Conservation (phyloP, 2,329 filamentous ascomycete species). For the Helotiales sp. region DNA sequence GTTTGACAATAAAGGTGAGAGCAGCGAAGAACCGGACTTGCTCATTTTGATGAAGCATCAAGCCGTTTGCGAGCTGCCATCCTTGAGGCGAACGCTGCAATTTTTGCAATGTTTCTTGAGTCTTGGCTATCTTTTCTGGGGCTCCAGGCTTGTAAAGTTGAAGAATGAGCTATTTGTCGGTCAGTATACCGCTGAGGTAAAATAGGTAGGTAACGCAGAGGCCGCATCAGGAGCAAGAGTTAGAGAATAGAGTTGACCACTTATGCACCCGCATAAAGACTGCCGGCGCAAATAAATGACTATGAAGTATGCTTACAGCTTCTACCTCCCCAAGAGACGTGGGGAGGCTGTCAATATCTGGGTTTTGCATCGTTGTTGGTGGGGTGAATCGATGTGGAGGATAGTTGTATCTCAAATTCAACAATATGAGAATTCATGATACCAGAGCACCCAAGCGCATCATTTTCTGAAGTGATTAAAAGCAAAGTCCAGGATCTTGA, state of each 20-base stretch:
- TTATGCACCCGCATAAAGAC: too few relatives aligned
- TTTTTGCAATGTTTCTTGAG: conserved; percentile 74
- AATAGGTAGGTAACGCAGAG: conserved; percentile 6
- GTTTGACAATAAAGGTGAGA: conserved; percentile 88
- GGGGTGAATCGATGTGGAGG: conserved; percentile 7
- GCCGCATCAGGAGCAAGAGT: too few relatives aligned
- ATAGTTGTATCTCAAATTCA: not conserved
- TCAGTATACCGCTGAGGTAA: not conserved
- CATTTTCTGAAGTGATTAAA: not conserved
- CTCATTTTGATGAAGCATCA: conserved; percentile 68
- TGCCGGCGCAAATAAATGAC: not conserved
- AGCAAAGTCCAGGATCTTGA: not conserved
- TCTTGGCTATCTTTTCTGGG: conserved; percentile 45
- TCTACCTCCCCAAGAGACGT: conserved; percentile 34
- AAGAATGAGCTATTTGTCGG: conserved; percentile 43
- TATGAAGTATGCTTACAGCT: conserved; percentile 24
- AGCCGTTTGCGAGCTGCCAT: conserved; percentile 80
- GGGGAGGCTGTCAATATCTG: conserved; percentile 24
- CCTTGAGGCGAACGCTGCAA: conserved; percentile 79
- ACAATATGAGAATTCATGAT: not conserved
- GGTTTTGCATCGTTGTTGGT: conserved; percentile 18
- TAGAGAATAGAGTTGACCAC: too few relatives aligned
- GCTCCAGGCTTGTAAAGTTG: conserved; percentile 48
- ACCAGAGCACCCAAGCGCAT: not conserved
- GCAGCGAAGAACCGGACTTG: conserved; percentile 91